A percentile compares a stretch with the other conserved stretches of the same genome.
phyloP scores from a whole-genome alignment of 306 rosid species.

The Trichosanthes truncata region DNA sequence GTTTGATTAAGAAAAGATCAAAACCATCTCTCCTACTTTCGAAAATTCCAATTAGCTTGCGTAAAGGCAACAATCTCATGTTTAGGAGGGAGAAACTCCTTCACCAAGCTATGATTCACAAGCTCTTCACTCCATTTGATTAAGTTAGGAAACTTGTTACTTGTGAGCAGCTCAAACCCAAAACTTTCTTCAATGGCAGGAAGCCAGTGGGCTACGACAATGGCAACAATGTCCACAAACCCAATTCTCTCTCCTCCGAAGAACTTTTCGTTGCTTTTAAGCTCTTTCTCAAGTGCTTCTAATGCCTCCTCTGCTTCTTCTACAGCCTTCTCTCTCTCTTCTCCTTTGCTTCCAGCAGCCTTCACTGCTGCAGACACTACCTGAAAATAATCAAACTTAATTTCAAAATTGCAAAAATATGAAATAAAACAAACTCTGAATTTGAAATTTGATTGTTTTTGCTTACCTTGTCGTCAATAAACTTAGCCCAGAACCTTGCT shows the following conservation, averaged over 20 bases:
- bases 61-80: background rate
- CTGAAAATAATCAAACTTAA: background rate
- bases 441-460: too few species aligned
- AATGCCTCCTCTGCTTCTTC: constrained; percentile 28
- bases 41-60: background rate
- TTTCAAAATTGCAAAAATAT: too few species aligned
- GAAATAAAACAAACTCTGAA: too few species aligned
- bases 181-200: constrained; percentile 27
- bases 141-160: constrained; percentile 22
- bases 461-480: background rate
- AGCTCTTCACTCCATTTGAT: constrained; percentile 31
- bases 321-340: constrained; percentile 22
- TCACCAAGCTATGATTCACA: constrained; percentile 15
- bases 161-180: constrained; percentile 21
- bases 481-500: constrained; percentile 11
- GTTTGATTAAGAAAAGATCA: too few species aligned
- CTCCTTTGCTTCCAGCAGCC: constrained; percentile 4
- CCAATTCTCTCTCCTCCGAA: constrained; percentile 46
- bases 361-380: constrained; percentile 5
- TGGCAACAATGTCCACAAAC: constrained; percentile 36
- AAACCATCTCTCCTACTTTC: too few species aligned
- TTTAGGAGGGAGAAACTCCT: constrained; percentile 25
- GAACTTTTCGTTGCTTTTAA: constrained; percentile 21
- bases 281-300: constrained; percentile 39
- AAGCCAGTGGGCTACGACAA: constrained; percentile 35